A percentile compares a stretch with the other conserved stretches of the same genome.
phyloP scores from a whole-genome alignment of 805 yeast genomes.

The Cyberlindnera japonica region DNA sequence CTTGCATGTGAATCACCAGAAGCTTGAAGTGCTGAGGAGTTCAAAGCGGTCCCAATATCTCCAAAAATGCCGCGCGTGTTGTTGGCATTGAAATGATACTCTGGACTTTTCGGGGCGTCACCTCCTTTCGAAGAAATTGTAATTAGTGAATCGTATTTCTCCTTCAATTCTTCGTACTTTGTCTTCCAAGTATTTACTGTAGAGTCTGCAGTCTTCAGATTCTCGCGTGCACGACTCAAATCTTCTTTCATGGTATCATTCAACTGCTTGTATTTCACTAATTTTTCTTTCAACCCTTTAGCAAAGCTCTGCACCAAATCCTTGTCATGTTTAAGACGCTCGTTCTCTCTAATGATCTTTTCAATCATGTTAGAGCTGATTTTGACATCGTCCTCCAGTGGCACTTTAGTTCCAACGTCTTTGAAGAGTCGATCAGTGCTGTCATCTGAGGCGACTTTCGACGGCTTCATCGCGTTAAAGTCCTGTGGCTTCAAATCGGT shows the following conservation, averaged over 20 bases:
- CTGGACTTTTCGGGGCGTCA: constrained; percentile 1
- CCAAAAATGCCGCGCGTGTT: constrained; percentile 19
- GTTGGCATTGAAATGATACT: constrained; percentile 14
- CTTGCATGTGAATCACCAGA: not conserved
- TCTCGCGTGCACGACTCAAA: constrained; percentile 10
- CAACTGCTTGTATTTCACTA: constrained; percentile 33
- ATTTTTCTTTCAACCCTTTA: constrained; percentile 32
- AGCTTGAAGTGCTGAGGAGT: not conserved
- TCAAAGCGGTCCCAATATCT: not conserved
- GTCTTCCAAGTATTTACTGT: constrained; percentile 16
- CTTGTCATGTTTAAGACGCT: constrained; percentile 31
- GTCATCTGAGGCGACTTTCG: constrained; percentile 12
- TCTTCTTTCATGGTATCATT: constrained; percentile 26
- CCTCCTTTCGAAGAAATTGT: too few species aligned
- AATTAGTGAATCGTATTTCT: too few species aligned
- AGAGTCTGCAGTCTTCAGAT: constrained; percentile 11
- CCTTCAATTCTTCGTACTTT: constrained; percentile 25
- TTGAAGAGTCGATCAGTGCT: constrained; percentile 24
- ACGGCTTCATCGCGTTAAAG: constrained; percentile 15
- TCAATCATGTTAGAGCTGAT: constrained; percentile 36
- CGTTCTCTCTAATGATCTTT: constrained; percentile 34
- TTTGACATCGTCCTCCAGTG: constrained; percentile 31
- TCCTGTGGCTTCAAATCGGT: constrained; percentile 21
- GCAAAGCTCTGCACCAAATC: constrained; percentile 31
- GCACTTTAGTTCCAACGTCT: constrained; percentile 17